Evolutionary conservation across 73 alveolate genomes (phyloP), one percentile per base, ranked within the genome.

Genomic region (Paramecium octaurelia): DNA sequence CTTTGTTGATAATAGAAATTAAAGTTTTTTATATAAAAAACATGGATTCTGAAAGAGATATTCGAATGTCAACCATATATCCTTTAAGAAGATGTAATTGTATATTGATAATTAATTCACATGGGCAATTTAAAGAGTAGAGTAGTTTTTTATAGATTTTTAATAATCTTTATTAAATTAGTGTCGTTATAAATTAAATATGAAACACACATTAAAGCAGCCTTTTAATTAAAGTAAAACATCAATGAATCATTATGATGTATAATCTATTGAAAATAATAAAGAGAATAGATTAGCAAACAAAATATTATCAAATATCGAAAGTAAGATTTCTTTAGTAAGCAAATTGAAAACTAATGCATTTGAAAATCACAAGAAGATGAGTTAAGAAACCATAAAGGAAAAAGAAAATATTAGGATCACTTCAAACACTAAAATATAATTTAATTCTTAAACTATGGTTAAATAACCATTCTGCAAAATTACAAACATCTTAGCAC

Each of bases 131-230:
- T 54, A 54, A 54, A 18, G 8, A 54, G 27, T 16, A 18, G 14
- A 18, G 10, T 2, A 18, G 21, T 18, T n/a, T 54, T 54, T 54
- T 54, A 16, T 48, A 48, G 35, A 8, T 54, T 64, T 59, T 4
- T 23, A 14, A 23, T 64, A 34, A 27, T 64, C 12, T 27, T 64
- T 64, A 64, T 64, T 59, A 64, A 64, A 64, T 64, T 31, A 64
- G 48, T 64, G 84, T 64, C 84, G 84, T 64, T 64, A 64, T 64
- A 12, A 64, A 64, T 64, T 29, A 64, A 64, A 64, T 31, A 64
- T 64, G 84, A 64, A 64, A 64, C 9, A 64, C 35, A 64, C 84
- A 1, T 34, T 24, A 27, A 64, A 64, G 84, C 8, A 31, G 3
- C 27, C 16, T 27, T 2, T 5, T 31, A 64, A 64, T 14, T 14